phyloP scores from a whole-genome alignment of 176 grass and related monocot genomes.

The Carex pumila region DNA sequence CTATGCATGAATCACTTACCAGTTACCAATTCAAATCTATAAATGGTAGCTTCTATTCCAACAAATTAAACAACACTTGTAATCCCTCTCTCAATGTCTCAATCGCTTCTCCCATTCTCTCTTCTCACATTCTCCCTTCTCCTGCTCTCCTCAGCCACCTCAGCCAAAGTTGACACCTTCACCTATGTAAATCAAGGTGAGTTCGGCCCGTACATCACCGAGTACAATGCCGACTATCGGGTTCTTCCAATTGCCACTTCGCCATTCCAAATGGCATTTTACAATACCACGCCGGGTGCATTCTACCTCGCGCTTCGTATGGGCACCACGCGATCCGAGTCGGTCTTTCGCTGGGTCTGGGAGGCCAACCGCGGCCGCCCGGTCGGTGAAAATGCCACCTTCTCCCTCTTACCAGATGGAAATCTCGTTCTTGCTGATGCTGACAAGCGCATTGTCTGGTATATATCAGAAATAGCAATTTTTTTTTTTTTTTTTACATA shows the following conservation, averaged over 20 bases:
- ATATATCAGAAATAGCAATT: neutral
- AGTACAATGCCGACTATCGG: slow-evolving; percentile 37
- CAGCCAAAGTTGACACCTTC: slow-evolving; percentile 32
- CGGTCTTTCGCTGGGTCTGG: slow-evolving; percentile 39
- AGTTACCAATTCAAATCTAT: neutral
- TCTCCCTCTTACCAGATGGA: slow-evolving; percentile 31
- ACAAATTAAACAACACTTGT: neutral
- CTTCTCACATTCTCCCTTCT: neutral
- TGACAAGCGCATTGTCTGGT: slow-evolving; percentile 28
- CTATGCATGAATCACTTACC: neutral
- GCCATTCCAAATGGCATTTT: slow-evolving; percentile 13
- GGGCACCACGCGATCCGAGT: slow-evolving; percentile 33
- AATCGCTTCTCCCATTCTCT: neutral
- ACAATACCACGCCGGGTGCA: neutral
- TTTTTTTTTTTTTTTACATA: neutral
- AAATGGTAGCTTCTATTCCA: neutral
- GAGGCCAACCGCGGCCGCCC: slow-evolving; percentile 29
- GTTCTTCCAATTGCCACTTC: slow-evolving; percentile 5
- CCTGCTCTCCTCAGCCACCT: neutral
- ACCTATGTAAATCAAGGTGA: slow-evolving; percentile 36
- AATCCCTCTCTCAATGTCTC: neutral
- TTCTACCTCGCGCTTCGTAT: slow-evolving; percentile 44
- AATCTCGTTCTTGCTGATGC: slow-evolving; percentile 40
- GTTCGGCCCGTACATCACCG: slow-evolving; percentile 32
- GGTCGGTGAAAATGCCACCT: slow-evolving; percentile 38